A percentile compares a stretch with the other conserved stretches of the same genome.
Conservation (phyloP, 768 basidiomycete species). For the Pleurotus djamor region DNA sequence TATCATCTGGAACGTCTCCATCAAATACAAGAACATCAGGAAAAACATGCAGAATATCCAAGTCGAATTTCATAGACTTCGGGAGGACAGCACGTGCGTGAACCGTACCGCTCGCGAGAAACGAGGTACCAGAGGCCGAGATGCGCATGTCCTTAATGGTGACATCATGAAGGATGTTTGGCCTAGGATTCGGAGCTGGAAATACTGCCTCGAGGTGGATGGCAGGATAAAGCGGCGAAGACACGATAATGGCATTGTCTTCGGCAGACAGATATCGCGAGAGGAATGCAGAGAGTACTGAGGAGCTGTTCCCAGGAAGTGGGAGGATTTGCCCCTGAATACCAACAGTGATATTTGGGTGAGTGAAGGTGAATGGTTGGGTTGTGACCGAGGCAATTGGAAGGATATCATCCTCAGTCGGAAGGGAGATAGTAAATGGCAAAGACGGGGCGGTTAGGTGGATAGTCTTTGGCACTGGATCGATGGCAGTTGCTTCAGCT, state of each 20-base stretch:
- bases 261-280: conserved; percentile 59
- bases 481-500: conserved; percentile 55
- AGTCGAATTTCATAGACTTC: conserved; percentile 59
- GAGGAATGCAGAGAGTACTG: conserved; percentile 59
- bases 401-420: conserved; percentile 24
- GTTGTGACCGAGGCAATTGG: conserved; percentile 56
- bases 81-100: conserved; percentile 68
- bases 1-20: conserved; percentile 50
- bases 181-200: conserved; percentile 63
- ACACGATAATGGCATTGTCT: conserved; percentile 56
- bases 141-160: conserved; percentile 78
- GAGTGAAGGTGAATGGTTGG: conserved; percentile 55
- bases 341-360: conserved; percentile 64
- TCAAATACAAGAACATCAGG: conserved; percentile 82
- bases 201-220: conserved; percentile 50
- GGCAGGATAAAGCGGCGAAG: conserved; percentile 50
- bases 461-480: conserved; percentile 53
- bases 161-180: conserved; percentile 66
- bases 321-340: conserved; percentile 60
- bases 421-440: conserved; percentile 62
- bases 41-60: conserved; percentile 62
- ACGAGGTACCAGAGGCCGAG: conserved; percentile 24
- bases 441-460: conserved; percentile 51
- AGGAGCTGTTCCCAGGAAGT: conserved; percentile 32
- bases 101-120: conserved; percentile 72